Percentiles rank a stretch among this genome's conserved stretches.
Conservation (phyloP, 2,329 filamentous ascomycete genomes). For the Chalaropsis thielavioides region DNA sequence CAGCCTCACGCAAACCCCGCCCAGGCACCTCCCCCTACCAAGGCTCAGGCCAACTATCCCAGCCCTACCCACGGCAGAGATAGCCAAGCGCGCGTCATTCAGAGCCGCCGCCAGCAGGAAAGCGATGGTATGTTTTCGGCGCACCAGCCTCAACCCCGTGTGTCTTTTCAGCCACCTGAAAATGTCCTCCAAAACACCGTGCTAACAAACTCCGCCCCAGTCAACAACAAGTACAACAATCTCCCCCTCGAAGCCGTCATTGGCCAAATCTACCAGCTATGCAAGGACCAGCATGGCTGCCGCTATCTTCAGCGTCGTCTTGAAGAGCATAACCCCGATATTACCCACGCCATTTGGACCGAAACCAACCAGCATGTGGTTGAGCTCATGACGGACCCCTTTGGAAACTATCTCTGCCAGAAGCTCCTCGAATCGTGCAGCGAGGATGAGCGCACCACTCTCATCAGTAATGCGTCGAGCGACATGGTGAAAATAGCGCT, state of each 20-base stretch:
- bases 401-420: conserved; percentile 98
- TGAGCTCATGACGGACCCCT: conserved; percentile 97
- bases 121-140: conserved; percentile 44
- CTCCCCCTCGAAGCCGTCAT: conserved; percentile 65
- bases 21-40: conserved; percentile 1
- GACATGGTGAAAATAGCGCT: conserved; percentile 87
- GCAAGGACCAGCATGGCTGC: conserved; percentile 97
- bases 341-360: conserved; percentile 83
- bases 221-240: conserved; percentile 70
- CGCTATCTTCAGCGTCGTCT: conserved; percentile 95
- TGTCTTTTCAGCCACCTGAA: not conserved
- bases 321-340: conserved; percentile 70
- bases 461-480: conserved; percentile 78
- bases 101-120: conserved; percentile 59
- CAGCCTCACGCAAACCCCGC: not conserved
- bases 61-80: conserved; percentile 44
- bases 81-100: conserved; percentile 60
- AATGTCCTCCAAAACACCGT: not conserved
- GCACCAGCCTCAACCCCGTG: conserved; percentile 6
- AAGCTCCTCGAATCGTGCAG: conserved; percentile 93
- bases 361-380: conserved; percentile 90
- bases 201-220: conserved; percentile 24
- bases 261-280: conserved; percentile 75
- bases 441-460: conserved; percentile 81
- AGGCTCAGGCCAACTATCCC: conserved; percentile 4